phyloP scores from a whole-genome alignment of 352 stramenopile genomes.

The Bremia lactucae region DNA sequence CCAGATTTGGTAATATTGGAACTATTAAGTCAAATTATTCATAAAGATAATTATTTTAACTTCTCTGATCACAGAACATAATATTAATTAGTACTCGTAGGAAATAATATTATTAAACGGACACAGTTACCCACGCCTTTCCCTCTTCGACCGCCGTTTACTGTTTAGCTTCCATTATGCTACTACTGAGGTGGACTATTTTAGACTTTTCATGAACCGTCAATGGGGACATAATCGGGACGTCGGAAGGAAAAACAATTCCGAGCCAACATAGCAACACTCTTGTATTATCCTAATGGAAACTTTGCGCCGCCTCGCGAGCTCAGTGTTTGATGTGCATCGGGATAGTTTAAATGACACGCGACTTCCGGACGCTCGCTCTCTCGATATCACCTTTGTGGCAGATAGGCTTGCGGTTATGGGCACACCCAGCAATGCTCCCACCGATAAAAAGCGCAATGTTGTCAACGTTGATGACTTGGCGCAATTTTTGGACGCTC shows the following conservation, averaged over 20 bases:
- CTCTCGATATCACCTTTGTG: conserved; percentile 68
- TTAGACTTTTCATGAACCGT: not conserved
- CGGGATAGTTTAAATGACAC: conserved; percentile 25
- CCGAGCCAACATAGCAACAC: conserved; percentile 8
- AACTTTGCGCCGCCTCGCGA: conserved; percentile 61
- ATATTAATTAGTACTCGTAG: no score
- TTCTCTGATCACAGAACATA: no score
- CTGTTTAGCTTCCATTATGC: no score
- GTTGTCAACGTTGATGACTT: conserved; percentile 66
- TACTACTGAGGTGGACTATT: no score
- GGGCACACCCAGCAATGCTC: conserved; percentile 36
- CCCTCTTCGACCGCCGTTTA: no score
- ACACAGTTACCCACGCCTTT: no score
- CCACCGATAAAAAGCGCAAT: conserved; percentile 66
- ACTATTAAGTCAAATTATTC: no score
- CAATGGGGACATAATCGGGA: conserved; percentile 1
- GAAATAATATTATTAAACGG: no score
- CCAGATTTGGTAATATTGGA: no score
- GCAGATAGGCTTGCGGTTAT: conserved; percentile 51
- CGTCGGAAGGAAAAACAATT: conserved; percentile 1
- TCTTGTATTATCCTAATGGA: conserved; percentile 30
- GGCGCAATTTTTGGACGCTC: conserved; percentile 37
- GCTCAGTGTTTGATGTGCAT: conserved; percentile 52
- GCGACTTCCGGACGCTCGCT: conserved; percentile 16
- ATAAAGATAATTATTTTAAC: no score